Evolutionary conservation across 148 eudicot genomes (phyloP).

Genomic region (Rhododendron molle): DNA sequence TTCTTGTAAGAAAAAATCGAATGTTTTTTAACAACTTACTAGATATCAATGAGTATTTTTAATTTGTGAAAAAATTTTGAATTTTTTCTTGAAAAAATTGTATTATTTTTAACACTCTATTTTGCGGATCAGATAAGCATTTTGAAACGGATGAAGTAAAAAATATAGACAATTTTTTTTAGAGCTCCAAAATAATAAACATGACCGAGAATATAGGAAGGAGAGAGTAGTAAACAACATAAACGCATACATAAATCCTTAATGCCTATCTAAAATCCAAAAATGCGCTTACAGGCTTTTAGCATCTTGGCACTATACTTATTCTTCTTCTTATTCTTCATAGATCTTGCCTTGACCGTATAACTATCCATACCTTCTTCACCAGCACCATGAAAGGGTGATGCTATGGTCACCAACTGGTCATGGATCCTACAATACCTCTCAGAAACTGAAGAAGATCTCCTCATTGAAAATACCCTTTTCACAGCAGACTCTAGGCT

Average conservation of each 20-base stretch:
- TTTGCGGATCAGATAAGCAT: no score
- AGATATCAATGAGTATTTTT: no score
- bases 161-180: no score
- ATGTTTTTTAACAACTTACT: no score
- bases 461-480: slow-evolving; percentile 39
- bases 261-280: slow-evolving; percentile 20
- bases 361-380: slow-evolving; percentile 1
- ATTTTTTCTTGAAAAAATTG: no score
- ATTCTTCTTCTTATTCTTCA: slow-evolving; percentile 20
- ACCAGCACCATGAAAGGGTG: slow-evolving; percentile 15
- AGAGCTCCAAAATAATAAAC: no score
- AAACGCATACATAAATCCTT: background rate
- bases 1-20: no score
- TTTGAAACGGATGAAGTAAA: no score
- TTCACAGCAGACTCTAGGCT: slow-evolving; percentile 26
- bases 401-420: slow-evolving; percentile 21
- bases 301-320: slow-evolving; percentile 21
- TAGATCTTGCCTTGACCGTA: slow-evolving; percentile 7
- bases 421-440: slow-evolving; percentile 41
- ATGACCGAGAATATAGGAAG: no score
- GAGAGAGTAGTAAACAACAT: background rate
- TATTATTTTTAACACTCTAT: no score
- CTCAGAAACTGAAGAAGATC: slow-evolving; percentile 48
- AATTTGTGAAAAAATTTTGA: no score
- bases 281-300: slow-evolving; percentile 41